These are phyloP conservation scores for Suhomyces panamericanus DNA, from an alignment of 1,139 yeast species.

Conservation along the genomic window DNA sequence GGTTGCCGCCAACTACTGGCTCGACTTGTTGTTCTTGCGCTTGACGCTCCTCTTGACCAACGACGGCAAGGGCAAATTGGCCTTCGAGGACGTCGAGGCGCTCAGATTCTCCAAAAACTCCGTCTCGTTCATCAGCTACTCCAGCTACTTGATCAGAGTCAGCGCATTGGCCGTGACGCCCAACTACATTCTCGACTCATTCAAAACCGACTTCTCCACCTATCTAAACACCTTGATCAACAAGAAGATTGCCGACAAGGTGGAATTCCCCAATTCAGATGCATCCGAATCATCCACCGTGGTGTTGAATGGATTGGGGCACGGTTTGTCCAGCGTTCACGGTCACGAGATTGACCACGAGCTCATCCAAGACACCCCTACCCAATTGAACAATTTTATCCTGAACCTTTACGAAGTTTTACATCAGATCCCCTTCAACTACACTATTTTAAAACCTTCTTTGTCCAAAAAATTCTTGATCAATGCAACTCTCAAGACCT, in stretches of 20 bases:
- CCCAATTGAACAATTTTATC: slow-evolving; percentile 34
- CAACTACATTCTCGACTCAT: slow-evolving; percentile 22
- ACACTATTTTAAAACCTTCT: slow-evolving; percentile 26
- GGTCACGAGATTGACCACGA: slow-evolving; percentile 9
- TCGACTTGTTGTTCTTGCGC: slow-evolving; percentile 32
- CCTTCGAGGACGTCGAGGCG: slow-evolving; percentile 20
- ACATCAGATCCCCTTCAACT: slow-evolving; percentile 25
- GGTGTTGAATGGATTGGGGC: slow-evolving; percentile 6
- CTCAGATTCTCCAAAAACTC: slow-evolving; percentile 30
- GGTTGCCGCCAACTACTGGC: slow-evolving; percentile 42
- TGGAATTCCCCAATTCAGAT: slow-evolving; percentile 38
- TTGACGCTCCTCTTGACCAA: slow-evolving; percentile 27
- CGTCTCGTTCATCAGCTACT: slow-evolving; percentile 29
- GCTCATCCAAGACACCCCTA: slow-evolving; percentile 6
- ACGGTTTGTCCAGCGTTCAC: slow-evolving; percentile 4
- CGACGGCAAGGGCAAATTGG: slow-evolving; percentile 19
- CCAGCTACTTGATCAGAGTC: slow-evolving; percentile 32
- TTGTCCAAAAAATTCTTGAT: slow-evolving; percentile 36
- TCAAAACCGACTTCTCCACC: slow-evolving; percentile 33
- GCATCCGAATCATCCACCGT: slow-evolving; percentile 14
- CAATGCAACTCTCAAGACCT: slow-evolving; percentile 34
- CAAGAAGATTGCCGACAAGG: slow-evolving; percentile 19
- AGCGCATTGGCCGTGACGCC: slow-evolving; percentile 18
- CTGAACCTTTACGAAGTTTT: slow-evolving; percentile 37
- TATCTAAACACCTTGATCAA: slow-evolving; percentile 30